Conservation (phyloP, 345 rosid genomes). For the Triadica sebifera region DNA sequence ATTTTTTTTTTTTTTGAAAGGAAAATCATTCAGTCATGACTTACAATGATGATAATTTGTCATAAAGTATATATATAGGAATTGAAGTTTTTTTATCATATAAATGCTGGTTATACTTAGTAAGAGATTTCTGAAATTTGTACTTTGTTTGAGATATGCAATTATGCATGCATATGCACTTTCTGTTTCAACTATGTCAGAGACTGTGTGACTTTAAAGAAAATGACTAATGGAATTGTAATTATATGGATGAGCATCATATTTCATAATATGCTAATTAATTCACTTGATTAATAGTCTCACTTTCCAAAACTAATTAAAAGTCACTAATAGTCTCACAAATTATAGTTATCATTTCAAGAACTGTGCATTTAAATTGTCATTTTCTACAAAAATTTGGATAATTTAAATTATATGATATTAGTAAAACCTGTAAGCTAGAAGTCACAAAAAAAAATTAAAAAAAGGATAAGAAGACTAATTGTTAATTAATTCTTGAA, state of each 20-base stretch:
- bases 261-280: too few relatives aligned
- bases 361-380: too few relatives aligned
- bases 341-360: too few relatives aligned
- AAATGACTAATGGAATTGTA: not conserved
- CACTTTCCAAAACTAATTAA: too few relatives aligned
- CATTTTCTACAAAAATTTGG: not conserved
- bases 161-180: not conserved
- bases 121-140: slow-evolving; percentile 3
- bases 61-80: too few relatives aligned
- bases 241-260: not conserved
- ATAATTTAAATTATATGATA: not conserved
- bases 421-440: not conserved
- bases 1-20: not conserved
- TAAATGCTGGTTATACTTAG: not conserved
- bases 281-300: not conserved
- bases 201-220: not conserved
- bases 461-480: not conserved
- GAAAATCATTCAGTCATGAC: not conserved
- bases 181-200: slow-evolving; percentile 11
- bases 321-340: too few relatives aligned
- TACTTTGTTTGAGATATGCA: not conserved
- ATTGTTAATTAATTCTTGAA: not conserved
- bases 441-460: not conserved
- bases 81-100: too few relatives aligned
- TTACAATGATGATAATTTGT: too few relatives aligned